phyloP scores from a whole-genome alignment of 2,329 filamentous ascomycete species.

The Epicoccum nigrum region DNA sequence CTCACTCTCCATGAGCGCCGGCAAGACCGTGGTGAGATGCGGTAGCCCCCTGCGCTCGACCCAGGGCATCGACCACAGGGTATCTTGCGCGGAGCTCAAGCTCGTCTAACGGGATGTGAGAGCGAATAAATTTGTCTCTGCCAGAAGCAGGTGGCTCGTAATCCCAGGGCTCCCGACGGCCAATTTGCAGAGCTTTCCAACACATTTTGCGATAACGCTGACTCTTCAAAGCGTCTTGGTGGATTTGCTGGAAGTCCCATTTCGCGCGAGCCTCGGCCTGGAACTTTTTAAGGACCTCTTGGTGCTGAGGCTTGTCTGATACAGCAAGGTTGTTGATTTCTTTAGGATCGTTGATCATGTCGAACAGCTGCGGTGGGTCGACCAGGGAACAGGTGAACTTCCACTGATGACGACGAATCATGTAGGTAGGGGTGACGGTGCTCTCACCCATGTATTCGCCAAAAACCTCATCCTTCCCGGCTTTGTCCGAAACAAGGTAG shows the following conservation, averaged over 20 bases:
- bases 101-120: slow-evolving; percentile 79
- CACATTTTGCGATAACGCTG: slow-evolving; percentile 81
- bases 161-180: slow-evolving; percentile 74
- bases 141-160: slow-evolving; percentile 77
- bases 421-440: slow-evolving; percentile 85
- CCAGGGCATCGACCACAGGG: slow-evolving; percentile 61
- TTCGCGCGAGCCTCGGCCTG: slow-evolving; percentile 72
- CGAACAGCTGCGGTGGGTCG: slow-evolving; percentile 84
- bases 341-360: slow-evolving; percentile 74
- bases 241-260: slow-evolving; percentile 84
- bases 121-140: slow-evolving; percentile 75
- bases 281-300: slow-evolving; percentile 64
- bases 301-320: slow-evolving; percentile 47
- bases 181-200: slow-evolving; percentile 78
- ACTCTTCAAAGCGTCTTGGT: slow-evolving; percentile 72
- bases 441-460: slow-evolving; percentile 96
- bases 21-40: slow-evolving; percentile 45
- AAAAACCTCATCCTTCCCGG: slow-evolving; percentile 82
- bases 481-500: slow-evolving; percentile 49
- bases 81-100: slow-evolving; percentile 77
- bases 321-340: slow-evolving; percentile 75
- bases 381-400: slow-evolving; percentile 88
- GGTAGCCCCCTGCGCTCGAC: slow-evolving; percentile 43
- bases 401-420: slow-evolving; percentile 89
- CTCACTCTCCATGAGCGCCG: slow-evolving; percentile 44